Evolutionary conservation across 163 green algal species (phyloP).

Genomic region (Chlorella variabilis): DNA sequence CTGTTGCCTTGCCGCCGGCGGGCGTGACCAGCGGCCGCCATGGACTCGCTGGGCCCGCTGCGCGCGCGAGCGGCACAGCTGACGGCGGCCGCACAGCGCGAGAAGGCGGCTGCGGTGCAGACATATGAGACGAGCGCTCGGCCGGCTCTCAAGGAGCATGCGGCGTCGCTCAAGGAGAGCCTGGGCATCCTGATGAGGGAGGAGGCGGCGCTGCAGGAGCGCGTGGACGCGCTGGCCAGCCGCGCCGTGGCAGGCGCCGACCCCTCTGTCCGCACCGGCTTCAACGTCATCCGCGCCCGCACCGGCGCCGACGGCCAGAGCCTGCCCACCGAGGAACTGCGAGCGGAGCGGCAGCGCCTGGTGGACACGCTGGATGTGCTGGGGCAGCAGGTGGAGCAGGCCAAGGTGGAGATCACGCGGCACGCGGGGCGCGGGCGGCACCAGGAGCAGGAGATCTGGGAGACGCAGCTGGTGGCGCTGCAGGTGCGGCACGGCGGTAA

Average conservation of each 20-base stretch:
- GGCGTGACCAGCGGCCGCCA: not conserved
- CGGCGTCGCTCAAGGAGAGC: slow-evolving; percentile 33
- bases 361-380: slow-evolving; percentile 32
- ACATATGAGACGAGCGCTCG: slow-evolving; percentile 14
- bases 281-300: slow-evolving; percentile 61
- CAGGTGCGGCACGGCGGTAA: slow-evolving; percentile 38
- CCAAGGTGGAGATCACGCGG: slow-evolving; percentile 44
- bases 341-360: slow-evolving; percentile 49
- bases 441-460: slow-evolving; percentile 62
- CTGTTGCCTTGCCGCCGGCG: too few relatives aligned
- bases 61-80: slow-evolving; percentile 34
- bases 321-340: slow-evolving; percentile 44
- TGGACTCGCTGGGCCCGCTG: slow-evolving; percentile 31
- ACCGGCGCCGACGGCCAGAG: slow-evolving; percentile 39
- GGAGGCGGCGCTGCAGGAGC: slow-evolving; percentile 39
- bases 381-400: slow-evolving; percentile 36
- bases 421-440: slow-evolving; percentile 8
- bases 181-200: slow-evolving; percentile 46
- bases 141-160: slow-evolving; percentile 48
- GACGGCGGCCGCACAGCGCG: slow-evolving; percentile 11
- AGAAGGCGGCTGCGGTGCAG: slow-evolving; percentile 26
- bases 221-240: not conserved
- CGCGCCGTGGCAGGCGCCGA: slow-evolving; percentile 19
- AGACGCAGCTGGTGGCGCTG: slow-evolving; percentile 66
- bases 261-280: slow-evolving; percentile 48